Percentiles rank a stretch among this genome's conserved stretches.
These are phyloP conservation scores for Colletotrichum viniferum DNA, from an alignment of 2,329 filamentous ascomycete genomes.

Conservation along the genomic window DNA sequence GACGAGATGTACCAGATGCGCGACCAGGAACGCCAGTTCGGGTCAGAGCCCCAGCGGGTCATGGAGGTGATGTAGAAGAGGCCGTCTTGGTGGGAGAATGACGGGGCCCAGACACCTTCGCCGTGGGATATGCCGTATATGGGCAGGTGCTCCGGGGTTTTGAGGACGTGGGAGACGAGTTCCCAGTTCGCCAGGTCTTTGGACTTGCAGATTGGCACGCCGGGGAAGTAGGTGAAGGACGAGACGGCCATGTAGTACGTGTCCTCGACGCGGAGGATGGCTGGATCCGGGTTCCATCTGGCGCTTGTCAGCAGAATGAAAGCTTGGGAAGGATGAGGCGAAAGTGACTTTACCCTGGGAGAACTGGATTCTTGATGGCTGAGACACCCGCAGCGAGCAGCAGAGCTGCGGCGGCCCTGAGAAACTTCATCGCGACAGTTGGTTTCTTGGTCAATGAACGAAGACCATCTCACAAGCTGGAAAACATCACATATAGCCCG, in stretches of 20 bases:
- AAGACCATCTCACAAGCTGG: background rate
- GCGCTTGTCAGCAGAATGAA: background rate
- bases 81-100: constrained; percentile 28
- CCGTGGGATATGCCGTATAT: background rate
- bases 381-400: constrained; percentile 1
- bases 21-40: constrained; percentile 41
- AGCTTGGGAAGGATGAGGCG: background rate
- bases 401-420: background rate
- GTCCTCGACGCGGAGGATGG: constrained; percentile 3
- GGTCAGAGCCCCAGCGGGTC: constrained; percentile 36
- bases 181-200: constrained; percentile 27
- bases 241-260: constrained; percentile 5
- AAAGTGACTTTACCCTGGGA: background rate
- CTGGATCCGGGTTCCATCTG: constrained; percentile 17
- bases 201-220: constrained; percentile 45
- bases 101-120: constrained; percentile 13
- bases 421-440: constrained; percentile 5
- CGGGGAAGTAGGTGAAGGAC: constrained; percentile 56
- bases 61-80: constrained; percentile 34
- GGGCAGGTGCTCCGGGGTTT: background rate
- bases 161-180: background rate
- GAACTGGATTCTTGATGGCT: constrained; percentile 14
- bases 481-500: background rate
- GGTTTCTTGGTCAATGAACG: background rate
- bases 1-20: constrained; percentile 28